These are phyloP conservation scores for Canariomyces notabilis DNA, from an alignment of 2,329 filamentous ascomycete species.

Conservation along the genomic window DNA sequence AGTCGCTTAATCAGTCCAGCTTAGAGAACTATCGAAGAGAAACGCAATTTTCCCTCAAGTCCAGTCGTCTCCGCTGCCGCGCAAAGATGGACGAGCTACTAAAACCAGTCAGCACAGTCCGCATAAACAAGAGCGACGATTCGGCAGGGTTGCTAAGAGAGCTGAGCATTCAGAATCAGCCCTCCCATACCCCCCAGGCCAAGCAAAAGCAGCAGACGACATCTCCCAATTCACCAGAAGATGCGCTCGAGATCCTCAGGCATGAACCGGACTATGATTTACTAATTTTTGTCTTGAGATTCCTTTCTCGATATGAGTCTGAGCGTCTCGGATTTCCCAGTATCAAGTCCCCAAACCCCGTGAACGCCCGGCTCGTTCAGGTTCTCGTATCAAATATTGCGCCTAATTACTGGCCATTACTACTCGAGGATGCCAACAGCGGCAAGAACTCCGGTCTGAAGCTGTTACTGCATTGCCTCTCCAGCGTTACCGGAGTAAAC, in stretches of 20 bases:
- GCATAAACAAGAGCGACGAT: slow-evolving; percentile 36
- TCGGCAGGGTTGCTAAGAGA: slow-evolving; percentile 30
- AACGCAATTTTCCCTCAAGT: too few relatives aligned
- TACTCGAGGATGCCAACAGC: slow-evolving; percentile 43
- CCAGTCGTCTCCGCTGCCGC: too few relatives aligned
- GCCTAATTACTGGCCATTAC: slow-evolving; percentile 73
- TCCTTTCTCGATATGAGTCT: slow-evolving; percentile 37
- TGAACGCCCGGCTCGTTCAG: slow-evolving; percentile 70
- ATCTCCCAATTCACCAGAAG: slow-evolving; percentile 35
- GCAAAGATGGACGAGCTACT: slow-evolving; percentile 51
- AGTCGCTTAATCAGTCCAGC: too few relatives aligned
- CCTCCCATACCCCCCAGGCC: slow-evolving; percentile 1
- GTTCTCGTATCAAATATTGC: slow-evolving; percentile 67
- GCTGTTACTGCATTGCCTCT: slow-evolving; percentile 59
- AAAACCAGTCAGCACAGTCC: slow-evolving; percentile 49
- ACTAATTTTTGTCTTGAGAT: slow-evolving; percentile 48
- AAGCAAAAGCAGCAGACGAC: not conserved
- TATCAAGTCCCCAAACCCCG: slow-evolving; percentile 58
- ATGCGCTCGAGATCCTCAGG: slow-evolving; percentile 56
- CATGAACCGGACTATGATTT: slow-evolving; percentile 57
- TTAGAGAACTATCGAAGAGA: too few relatives aligned
- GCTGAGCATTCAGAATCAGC: slow-evolving; percentile 27
- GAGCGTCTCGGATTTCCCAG: slow-evolving; percentile 39
- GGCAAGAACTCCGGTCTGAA: slow-evolving; percentile 34
- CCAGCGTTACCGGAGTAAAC: slow-evolving; percentile 71